Conservation (phyloP, 257 asterid species). For the Primulina huaijiensis region DNA sequence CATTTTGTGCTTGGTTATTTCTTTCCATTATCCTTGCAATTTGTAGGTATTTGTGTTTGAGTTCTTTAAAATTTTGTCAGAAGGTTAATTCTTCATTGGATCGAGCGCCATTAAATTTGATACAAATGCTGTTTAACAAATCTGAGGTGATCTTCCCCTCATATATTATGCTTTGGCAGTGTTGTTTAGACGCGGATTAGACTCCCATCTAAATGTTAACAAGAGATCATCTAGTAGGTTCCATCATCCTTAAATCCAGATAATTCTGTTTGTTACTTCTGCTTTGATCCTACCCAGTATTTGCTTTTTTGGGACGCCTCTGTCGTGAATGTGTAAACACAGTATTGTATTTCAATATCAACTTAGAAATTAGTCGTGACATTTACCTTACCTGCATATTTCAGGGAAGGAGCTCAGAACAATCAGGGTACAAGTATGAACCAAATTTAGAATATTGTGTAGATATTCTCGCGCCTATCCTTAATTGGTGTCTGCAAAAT, state of each 20-base stretch:
- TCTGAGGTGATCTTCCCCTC: no score
- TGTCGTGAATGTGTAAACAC: no score
- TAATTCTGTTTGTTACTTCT: no score
- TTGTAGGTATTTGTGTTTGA: not conserved
- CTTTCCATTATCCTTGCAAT: not conserved
- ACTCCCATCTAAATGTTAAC: no score
- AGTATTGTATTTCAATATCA: not conserved
- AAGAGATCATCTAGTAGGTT: no score
- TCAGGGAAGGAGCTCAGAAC: constrained; percentile 11
- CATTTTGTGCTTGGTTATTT: not conserved
- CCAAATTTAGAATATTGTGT: not conserved
- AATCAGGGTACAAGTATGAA: constrained; percentile 10
- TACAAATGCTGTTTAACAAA: not conserved
- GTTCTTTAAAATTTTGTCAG: not conserved
- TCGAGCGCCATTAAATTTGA: not conserved
- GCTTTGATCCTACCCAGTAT: no score
- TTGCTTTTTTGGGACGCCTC: no score
- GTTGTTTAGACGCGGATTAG: no score
- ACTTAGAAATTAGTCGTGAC: not conserved
- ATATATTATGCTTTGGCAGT: no score
- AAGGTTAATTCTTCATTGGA: not conserved
- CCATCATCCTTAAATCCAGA: no score
- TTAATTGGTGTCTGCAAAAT: not conserved
- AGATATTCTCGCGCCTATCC: not conserved
- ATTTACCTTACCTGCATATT: not conserved